A percentile compares a stretch with the other conserved stretches of the same genome.
Evolutionary conservation across 768 basidiomycete genomes (phyloP).

Genomic region (Calocera cornea): DNA sequence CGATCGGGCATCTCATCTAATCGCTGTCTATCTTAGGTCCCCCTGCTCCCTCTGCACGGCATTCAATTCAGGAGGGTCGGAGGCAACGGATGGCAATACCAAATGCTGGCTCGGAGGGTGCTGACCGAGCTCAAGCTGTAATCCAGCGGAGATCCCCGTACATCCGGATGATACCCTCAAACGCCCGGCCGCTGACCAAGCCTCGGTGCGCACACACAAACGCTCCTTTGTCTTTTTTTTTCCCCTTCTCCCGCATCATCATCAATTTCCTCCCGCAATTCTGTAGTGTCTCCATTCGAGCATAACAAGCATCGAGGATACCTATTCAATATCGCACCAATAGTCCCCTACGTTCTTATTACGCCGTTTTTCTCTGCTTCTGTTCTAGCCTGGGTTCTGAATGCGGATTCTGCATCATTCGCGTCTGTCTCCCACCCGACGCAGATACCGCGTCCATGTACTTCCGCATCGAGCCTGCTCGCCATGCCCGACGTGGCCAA

Average conservation of each 20-base stretch:
- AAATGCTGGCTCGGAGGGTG: conserved; percentile 82
- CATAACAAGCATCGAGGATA: conserved; percentile 4
- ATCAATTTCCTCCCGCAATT: not conserved
- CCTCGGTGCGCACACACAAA: not conserved
- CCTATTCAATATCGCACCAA: not conserved
- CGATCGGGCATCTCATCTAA: not conserved
- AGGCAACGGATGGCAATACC: conserved; percentile 94
- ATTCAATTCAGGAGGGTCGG: conserved; percentile 85
- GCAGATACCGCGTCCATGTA: no score
- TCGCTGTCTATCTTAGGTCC: conserved; percentile 43
- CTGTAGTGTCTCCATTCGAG: not conserved
- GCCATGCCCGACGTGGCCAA: no score
- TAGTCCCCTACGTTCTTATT: not conserved
- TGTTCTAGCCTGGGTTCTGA: not conserved
- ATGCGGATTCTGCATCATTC: not conserved
- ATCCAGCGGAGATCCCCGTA: conserved; percentile 15
- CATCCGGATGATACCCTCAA: not conserved
- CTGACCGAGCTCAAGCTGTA: conserved; percentile 78
- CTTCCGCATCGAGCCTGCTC: no score
- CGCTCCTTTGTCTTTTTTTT: not conserved
- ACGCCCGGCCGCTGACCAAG: not conserved
- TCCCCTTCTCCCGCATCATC: not conserved
- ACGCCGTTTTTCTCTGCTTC: not conserved
- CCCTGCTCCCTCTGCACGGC: conserved; percentile 83
- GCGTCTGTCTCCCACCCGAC: no score